These are phyloP conservation scores for Filobasidium uniguttulatum DNA, from an alignment of 1,284 basidiomycete species.

Conservation along the genomic window DNA sequence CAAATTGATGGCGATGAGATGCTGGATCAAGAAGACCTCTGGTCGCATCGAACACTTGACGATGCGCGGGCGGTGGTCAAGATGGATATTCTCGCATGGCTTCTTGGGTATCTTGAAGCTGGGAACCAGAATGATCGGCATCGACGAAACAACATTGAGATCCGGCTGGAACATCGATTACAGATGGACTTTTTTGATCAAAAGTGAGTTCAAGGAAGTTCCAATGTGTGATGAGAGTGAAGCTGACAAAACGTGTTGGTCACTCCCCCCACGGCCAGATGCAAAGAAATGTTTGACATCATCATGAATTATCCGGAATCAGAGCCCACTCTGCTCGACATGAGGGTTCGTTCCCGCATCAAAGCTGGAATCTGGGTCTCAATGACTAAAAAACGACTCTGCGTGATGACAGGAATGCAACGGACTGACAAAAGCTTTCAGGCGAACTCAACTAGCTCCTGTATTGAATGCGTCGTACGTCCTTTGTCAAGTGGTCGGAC, in stretches of 20 bases:
- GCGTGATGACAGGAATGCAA: constrained; percentile 17
- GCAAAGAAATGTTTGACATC: constrained; percentile 83
- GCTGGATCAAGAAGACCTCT: neutral
- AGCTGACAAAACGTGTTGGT: neutral
- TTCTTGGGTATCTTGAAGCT: constrained; percentile 19
- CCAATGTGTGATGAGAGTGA: neutral
- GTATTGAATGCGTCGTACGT: constrained; percentile 31
- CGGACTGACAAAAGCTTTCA: constrained; percentile 30
- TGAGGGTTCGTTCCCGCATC: constrained; percentile 41
- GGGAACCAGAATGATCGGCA: constrained; percentile 22
- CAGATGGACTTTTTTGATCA: constrained; percentile 76
- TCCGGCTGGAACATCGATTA: constrained; percentile 78
- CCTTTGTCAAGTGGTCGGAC: no score
- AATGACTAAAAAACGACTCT: no score
- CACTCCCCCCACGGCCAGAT: constrained; percentile 41
- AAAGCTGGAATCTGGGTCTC: neutral
- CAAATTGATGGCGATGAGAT: neutral
- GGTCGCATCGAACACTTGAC: constrained; percentile 40
- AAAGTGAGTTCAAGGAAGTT: constrained; percentile 41
- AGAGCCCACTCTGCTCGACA: constrained; percentile 67
- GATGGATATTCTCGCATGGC: constrained; percentile 28
- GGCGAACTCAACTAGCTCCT: constrained; percentile 27
- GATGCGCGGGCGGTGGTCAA: constrained; percentile 21
- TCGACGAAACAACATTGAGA: constrained; percentile 66
- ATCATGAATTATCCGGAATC: constrained; percentile 90